Evolutionary conservation across 148 eudicot genomes (phyloP), one percentile per base, ranked within the genome.

Genomic region (Tetragonia tetragonoides): DNA sequence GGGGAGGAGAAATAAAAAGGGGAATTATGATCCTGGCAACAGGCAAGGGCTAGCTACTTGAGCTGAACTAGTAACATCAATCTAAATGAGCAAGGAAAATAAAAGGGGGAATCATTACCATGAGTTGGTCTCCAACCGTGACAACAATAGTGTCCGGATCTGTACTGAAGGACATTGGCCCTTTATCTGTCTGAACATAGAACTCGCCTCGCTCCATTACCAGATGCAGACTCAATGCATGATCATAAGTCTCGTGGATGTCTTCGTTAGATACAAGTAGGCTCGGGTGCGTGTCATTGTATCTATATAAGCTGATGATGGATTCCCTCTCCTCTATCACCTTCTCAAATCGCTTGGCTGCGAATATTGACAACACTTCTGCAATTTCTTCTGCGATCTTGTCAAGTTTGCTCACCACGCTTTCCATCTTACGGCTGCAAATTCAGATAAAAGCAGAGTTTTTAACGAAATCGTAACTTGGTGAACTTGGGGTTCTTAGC

Each of bases 391-490:
- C 85, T 40, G 91, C 94, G 0, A 90, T 86, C 28, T 34, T 76
- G 64, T 89, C 91, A 0, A 92, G 87, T 42, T 87, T 81, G 24
- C 80, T 83, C 17, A 87, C 87, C 39, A 89, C 87, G 68, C 78
- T 83, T 54, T 87, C 91, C 87, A 90, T 86, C 83, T 87, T 87
- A 49, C 86, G 88, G 75, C 97, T 90, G 89, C 80, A 79, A 73
- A 18, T 49, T 18, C 6, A 41, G 41, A 53, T 60, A 4, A 73
- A 41, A 20, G 34, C 47, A 39, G 44, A 46, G 34, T 16, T 28
- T 2, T 28, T 10, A 56, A 11, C 38, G 18, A 63, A 63, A 28
- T 28, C 34, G 34, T 28, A 28, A 28, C 34, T 28, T 28, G 34
- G 34, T 28, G 34, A 28, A 8, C 59, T 54, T 11, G 17, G 59